phyloP scores from a whole-genome alignment of 148 eudicot genomes.

The Linanthus parryae region DNA sequence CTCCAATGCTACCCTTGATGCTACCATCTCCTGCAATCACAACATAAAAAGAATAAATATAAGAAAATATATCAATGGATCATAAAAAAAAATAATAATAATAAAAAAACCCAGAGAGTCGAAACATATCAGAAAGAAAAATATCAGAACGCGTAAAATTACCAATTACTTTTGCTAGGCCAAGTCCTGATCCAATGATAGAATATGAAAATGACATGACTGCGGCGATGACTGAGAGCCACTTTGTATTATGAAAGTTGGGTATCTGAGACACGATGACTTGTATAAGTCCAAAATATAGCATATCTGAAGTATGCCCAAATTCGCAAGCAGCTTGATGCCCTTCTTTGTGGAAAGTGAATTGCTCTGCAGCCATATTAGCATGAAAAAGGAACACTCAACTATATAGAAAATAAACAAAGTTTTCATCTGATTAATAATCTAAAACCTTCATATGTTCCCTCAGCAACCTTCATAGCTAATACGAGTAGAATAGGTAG shows the following conservation, averaged over 20 bases:
- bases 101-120: too few relatives aligned
- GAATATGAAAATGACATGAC: slow-evolving; percentile 79
- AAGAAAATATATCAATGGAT: not conserved
- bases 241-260: slow-evolving; percentile 51
- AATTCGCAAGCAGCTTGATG: slow-evolving; percentile 50
- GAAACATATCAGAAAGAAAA: too few relatives aligned
- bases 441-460: too few relatives aligned
- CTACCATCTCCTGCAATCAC: slow-evolving; percentile 51
- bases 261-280: slow-evolving; percentile 70
- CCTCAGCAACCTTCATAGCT: too few relatives aligned
- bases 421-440: too few relatives aligned
- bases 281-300: slow-evolving; percentile 64
- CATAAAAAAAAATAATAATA: too few relatives aligned
- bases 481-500: too few relatives aligned
- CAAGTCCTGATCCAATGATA: slow-evolving; percentile 63
- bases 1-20: slow-evolving; percentile 62
- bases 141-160: too few relatives aligned
- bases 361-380: slow-evolving; percentile 69
- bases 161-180: slow-evolving; percentile 64
- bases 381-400: too few relatives aligned
- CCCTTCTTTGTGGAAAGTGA: slow-evolving; percentile 62
- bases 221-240: slow-evolving; percentile 78
- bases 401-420: too few relatives aligned
- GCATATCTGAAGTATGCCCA: slow-evolving; percentile 41
- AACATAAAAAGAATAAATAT: too few relatives aligned